phyloP scores from a whole-genome alignment of 208 protist genomes.

The Leishmania tropica region DNA sequence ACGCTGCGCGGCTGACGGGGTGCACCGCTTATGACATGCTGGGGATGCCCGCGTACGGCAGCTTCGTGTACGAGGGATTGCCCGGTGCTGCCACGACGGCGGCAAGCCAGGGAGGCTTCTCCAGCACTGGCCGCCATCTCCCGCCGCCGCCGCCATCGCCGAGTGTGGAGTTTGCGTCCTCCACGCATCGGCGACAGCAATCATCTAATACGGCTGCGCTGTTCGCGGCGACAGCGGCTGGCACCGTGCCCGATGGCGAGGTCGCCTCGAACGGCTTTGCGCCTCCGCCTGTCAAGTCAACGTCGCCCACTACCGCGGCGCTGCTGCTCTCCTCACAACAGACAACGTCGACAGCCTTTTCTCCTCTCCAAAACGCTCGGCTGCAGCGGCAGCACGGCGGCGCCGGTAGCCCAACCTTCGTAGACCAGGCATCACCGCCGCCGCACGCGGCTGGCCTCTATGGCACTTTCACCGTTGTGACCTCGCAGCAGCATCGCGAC shows the following conservation, averaged over 20 bases:
- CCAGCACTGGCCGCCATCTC: neutral
- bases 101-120: slow-evolving; percentile 9
- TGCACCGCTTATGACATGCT: slow-evolving; percentile 49
- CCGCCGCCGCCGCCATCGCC: neutral
- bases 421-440: neutral
- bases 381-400: slow-evolving; percentile 6
- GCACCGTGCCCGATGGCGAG: slow-evolving; percentile 11
- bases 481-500: neutral
- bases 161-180: neutral
- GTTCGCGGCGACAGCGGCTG: neutral
- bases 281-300: neutral
- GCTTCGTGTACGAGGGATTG: slow-evolving; percentile 28
- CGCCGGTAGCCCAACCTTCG: neutral
- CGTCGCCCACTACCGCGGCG: neutral
- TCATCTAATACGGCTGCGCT: neutral
- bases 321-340: neutral
- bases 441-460: neutral
- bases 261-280: slow-evolving; percentile 19
- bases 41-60: slow-evolving; percentile 36
- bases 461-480: neutral
- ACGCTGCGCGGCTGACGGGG: slow-evolving; percentile 47
- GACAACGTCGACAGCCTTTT: neutral
- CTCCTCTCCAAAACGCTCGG: neutral
- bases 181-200: neutral
- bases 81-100: slow-evolving; percentile 6